phyloP scores from a whole-genome alignment of 2,329 filamentous ascomycete genomes.

The Microsporum ferrugineum region DNA sequence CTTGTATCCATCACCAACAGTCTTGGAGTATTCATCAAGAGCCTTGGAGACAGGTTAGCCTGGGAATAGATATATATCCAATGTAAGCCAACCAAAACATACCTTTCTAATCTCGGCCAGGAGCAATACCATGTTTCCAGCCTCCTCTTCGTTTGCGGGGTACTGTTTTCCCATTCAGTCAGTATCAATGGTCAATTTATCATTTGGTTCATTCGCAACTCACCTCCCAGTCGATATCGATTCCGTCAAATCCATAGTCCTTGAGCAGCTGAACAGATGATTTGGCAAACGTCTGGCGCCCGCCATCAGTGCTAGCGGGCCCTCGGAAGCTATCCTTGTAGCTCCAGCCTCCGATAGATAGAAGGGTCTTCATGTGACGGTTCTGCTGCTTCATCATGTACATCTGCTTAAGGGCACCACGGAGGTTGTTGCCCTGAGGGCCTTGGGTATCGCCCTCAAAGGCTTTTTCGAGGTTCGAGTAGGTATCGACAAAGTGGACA shows the following conservation, averaged over 20 bases:
- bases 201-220: neutral
- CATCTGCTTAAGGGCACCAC: slow-evolving; percentile 67
- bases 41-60: slow-evolving; percentile 18
- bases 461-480: slow-evolving; percentile 57
- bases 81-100: slow-evolving; percentile 3
- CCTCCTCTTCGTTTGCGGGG: slow-evolving; percentile 24
- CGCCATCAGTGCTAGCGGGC: slow-evolving; percentile 50
- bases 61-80: neutral
- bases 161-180: slow-evolving; percentile 17
- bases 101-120: slow-evolving; percentile 25
- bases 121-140: slow-evolving; percentile 26
- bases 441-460: slow-evolving; percentile 57
- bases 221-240: slow-evolving; percentile 36
- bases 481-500: slow-evolving; percentile 61
- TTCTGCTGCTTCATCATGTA: slow-evolving; percentile 64
- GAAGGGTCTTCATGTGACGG: slow-evolving; percentile 63
- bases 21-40: slow-evolving; percentile 32
- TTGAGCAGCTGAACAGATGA: slow-evolving; percentile 62
- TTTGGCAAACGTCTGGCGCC: slow-evolving; percentile 53
- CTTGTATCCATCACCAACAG: slow-evolving; percentile 29
- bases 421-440: slow-evolving; percentile 59
- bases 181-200: neutral
- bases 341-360: slow-evolving; percentile 76
- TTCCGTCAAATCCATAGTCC: slow-evolving; percentile 56
- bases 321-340: slow-evolving; percentile 61